These are phyloP conservation scores for Tetrahymena thermophila DNA, from an alignment of 73 alveolate species.

Conservation along the genomic window DNA sequence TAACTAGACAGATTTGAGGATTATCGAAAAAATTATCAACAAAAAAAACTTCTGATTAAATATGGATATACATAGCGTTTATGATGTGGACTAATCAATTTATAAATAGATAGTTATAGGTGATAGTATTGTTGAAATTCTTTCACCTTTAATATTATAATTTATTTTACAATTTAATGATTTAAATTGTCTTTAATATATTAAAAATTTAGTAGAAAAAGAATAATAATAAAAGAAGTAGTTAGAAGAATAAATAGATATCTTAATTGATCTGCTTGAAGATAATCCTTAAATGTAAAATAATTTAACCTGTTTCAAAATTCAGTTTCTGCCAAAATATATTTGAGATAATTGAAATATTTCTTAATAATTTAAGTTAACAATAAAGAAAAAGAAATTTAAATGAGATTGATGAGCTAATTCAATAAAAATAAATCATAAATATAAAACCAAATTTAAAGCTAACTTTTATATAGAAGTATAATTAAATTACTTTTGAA, in stretches of 20 bases:
- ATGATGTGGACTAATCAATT: not conserved
- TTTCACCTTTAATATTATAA: not conserved
- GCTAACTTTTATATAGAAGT: too few species aligned
- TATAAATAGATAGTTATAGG: not conserved
- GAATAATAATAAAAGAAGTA: not conserved
- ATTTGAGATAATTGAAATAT: too few species aligned
- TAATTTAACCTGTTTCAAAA: too few species aligned
- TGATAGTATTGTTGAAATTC: not conserved
- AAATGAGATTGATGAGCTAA: too few species aligned
- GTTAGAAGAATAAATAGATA: not conserved
- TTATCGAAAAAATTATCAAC: not conserved
- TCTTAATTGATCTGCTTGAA: not conserved
- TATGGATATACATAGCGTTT: not conserved
- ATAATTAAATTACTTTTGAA: not conserved
- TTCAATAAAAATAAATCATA: too few species aligned
- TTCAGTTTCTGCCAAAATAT: too few species aligned
- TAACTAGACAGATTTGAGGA: not conserved
- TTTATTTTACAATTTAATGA: not conserved
- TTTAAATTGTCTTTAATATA: not conserved
- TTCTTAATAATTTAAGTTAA: too few species aligned
- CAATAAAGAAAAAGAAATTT: too few species aligned
- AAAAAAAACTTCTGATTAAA: not conserved
- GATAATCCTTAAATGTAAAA: too few species aligned
- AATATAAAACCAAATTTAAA: too few species aligned
- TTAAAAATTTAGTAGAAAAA: not conserved